These are phyloP conservation scores for Coniferiporia weirii DNA, from an alignment of 1,284 basidiomycete species.

Conservation along the genomic window DNA sequence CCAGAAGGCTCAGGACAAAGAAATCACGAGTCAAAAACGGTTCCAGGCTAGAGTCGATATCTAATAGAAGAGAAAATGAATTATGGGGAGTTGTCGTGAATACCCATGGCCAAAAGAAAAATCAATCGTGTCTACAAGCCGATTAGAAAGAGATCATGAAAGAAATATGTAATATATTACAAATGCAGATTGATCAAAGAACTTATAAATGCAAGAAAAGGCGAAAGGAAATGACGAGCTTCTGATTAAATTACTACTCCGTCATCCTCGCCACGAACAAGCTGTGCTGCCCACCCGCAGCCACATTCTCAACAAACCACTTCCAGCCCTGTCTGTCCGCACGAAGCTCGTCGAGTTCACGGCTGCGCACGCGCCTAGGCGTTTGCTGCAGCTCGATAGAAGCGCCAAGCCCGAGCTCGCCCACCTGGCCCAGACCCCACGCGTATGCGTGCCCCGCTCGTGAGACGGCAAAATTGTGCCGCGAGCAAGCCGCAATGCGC, in stretches of 20 bases:
- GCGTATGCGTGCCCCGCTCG: slow-evolving; percentile 44
- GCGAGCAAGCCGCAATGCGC: slow-evolving; percentile 42
- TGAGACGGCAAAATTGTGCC: slow-evolving; percentile 49
- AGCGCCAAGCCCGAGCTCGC: slow-evolving; percentile 36
- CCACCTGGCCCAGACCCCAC: slow-evolving; percentile 47
- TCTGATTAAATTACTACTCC: not conserved
- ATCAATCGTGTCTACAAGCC: no score
- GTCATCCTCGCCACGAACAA: slow-evolving; percentile 24
- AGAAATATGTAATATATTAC: no score
- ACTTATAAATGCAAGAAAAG: no score
- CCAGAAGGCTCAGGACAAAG: no score
- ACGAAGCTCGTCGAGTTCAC: slow-evolving; percentile 27
- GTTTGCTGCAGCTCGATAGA: slow-evolving; percentile 28
- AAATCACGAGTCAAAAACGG: no score
- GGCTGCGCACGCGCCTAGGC: slow-evolving; percentile 20
- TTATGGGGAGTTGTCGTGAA: no score
- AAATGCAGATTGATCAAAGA: no score
- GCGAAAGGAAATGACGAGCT: no score
- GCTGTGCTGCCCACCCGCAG: slow-evolving; percentile 42
- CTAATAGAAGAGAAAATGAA: no score
- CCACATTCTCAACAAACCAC: slow-evolving; percentile 33
- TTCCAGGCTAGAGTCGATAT: no score
- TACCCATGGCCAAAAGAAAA: no score
- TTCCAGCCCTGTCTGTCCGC: slow-evolving; percentile 14
- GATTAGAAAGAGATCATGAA: no score